Base-by-base conservation (phyloP, 164 flowering plant species). In the Saururus chinensis region DNA sequence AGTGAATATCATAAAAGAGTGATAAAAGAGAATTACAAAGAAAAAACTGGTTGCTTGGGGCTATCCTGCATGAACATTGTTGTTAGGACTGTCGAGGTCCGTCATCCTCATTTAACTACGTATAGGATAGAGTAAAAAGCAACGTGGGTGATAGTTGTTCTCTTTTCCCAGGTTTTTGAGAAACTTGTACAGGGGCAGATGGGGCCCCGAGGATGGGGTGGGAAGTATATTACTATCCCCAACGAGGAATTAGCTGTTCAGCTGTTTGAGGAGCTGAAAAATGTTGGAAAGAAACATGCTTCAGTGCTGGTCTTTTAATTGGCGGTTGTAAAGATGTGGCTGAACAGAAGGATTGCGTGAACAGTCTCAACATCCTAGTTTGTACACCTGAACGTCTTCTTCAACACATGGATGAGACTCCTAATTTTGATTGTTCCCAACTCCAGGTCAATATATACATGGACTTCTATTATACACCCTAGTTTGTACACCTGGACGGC, bases 321-420 rank as follows among this genome's bases (percentile, higher is more conserved):
- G 99, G 99, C 71, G 97, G 99, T 17, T 84, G 88, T 51, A 83
- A 84, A 68, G 91, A 85, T 80, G 92, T 90, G 55, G 91, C 76
- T 52, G 48, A 57, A 0, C 97, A 95, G 79, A 95, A 87, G 72
- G 84, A 85, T 61, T 76, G 58, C 48, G 95, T 87, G 17, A 80
- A 87, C 73, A 74, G 71, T 54, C 68, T 90, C 66, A 95, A 95
- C 74, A 88, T 95, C 19, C 72, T 90, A 70, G 86, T 95, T 20
- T 90, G 99, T 70, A 91, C 97, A 40, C 99, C 99, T 37, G 99
- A 97, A 35, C 82, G 99, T 53, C 92, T 95, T 72, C 93, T 91
- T 65, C 96, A 95, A 73, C 99, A 91, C 79, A 95, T 95, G 99
- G 87, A 95, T 54, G 95, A 88, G 79, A 95, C 99, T 53, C 85